Base-by-base conservation (phyloP, 2,329 filamentous ascomycete species). In the Sporothrix sp. region DNA sequence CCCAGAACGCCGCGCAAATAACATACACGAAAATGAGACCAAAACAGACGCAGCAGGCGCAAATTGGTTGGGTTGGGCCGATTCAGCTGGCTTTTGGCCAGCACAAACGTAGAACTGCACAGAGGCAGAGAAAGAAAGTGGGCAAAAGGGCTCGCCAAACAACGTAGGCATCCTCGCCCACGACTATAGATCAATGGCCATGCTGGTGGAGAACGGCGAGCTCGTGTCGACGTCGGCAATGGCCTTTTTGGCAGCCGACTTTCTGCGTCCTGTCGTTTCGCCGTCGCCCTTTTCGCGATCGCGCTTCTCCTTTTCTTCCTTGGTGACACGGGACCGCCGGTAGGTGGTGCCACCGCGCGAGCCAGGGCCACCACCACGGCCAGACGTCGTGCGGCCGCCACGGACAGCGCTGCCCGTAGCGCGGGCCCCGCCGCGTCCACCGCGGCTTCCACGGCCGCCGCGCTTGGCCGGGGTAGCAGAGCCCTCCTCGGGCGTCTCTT, bases 261-360 rank as follows among this genome's bases (percentile, higher is more conserved):
- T n/a, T n/a, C n/a, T n/a, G n/a, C n/a, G n/a, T n/a, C n/a, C 20
- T 9, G 47, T 51, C 3, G 58, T 50, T 44, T 70, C 71, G 50
- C 67, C 43, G 21, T 95, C 55, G 7, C 82, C 74, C 69, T 93
- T 93, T 65, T 94, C 87, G 39, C 79, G 78, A 60, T 94, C 87
- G 66, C 87, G 81, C 61, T 84, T 79, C 54, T 85, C 84, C 60
- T 87, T 86, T 62, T 91, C 85, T 33, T 86, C 84, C 65, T 95
- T 95, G 35, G 85, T 93, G 58, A 88, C 83, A 37, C 90, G 82
- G 47, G 88, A 87, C 66, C 94, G 94, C 58, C 89, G 77, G 18
- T 84, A 79, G 1, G 84, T 82, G 10, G 78, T 74, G 39, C 86
- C 85, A 47, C 86, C 86, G 37, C 87, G 78, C 32, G 86, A 87